phyloP scores from a whole-genome alignment of 352 stramenopile genomes.

The Globisporangium viniferum region DNA sequence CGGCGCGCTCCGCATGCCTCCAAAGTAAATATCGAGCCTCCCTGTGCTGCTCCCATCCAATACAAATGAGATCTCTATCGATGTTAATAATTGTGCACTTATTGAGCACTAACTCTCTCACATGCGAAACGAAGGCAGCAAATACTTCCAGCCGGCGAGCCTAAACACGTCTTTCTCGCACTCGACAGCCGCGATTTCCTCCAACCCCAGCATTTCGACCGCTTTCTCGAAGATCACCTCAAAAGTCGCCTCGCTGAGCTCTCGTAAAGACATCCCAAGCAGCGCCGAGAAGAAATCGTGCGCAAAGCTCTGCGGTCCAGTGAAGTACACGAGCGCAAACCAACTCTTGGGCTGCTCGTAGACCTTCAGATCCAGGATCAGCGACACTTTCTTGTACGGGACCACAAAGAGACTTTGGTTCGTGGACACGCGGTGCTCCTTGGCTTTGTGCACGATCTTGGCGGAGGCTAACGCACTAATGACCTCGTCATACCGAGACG shows the following conservation, averaged over 20 bases:
- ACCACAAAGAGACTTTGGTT: slow-evolving; percentile 51
- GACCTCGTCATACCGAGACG: slow-evolving; percentile 26
- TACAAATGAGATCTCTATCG: not conserved
- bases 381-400: slow-evolving; percentile 44
- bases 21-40: slow-evolving; percentile 52
- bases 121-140: slow-evolving; percentile 26
- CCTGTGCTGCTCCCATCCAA: not conserved
- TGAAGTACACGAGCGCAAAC: slow-evolving; percentile 77
- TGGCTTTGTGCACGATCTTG: slow-evolving; percentile 30
- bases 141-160: slow-evolving; percentile 41
- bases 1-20: slow-evolving; percentile 94
- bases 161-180: slow-evolving; percentile 68
- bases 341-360: slow-evolving; percentile 53
- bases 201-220: slow-evolving; percentile 25
- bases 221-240: slow-evolving; percentile 45
- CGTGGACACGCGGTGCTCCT: slow-evolving; percentile 30
- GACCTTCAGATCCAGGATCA: slow-evolving; percentile 76
- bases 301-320: slow-evolving; percentile 56
- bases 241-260: slow-evolving; percentile 52
- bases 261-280: slow-evolving; percentile 37
- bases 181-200: slow-evolving; percentile 33
- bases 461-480: slow-evolving; percentile 35
- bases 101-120: not conserved
- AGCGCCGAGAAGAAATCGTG: slow-evolving; percentile 40
- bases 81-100: not conserved